A percentile compares a stretch with the other conserved stretches of the same genome.
Evolutionary conservation across 208 protist species (phyloP).

Genomic region (Crithidia brevicula): DNA sequence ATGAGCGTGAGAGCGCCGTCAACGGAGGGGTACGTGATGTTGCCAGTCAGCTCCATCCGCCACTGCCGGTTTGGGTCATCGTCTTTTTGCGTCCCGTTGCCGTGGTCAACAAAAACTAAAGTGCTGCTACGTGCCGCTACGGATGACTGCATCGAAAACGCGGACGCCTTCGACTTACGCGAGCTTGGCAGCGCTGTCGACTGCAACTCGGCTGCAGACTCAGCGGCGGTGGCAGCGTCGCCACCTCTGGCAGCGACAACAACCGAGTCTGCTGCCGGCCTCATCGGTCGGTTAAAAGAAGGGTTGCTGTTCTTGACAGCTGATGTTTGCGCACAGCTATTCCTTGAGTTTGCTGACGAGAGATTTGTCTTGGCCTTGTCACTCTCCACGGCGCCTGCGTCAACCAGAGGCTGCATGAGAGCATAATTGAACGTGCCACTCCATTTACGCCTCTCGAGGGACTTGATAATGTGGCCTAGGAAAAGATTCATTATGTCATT

Average conservation of each 20-base stretch:
- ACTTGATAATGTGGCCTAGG: conserved; percentile 24
- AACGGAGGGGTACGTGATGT: conserved; percentile 22
- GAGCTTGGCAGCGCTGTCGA: not conserved
- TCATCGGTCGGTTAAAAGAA: not conserved
- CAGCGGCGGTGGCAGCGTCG: not conserved
- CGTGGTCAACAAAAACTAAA: conserved; percentile 4
- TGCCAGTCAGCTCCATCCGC: conserved; percentile 8
- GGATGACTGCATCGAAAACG: not conserved
- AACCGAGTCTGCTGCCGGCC: not conserved
- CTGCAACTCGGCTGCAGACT: not conserved
- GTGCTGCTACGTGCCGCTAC: not conserved
- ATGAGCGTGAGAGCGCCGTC: conserved; percentile 23
- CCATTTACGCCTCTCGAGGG: conserved; percentile 29
- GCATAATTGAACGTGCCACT: conserved; percentile 27
- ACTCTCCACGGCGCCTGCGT: not conserved
- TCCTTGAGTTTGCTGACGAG: not conserved
- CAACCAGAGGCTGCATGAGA: not conserved
- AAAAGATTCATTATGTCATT: conserved; percentile 30
- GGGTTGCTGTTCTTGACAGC: not conserved
- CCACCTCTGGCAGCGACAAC: not conserved
- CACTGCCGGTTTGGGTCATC: conserved; percentile 8
- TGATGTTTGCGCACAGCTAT: not conserved
- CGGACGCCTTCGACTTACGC: not conserved
- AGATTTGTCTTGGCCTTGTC: not conserved
- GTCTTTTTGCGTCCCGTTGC: not conserved